These are phyloP conservation scores for Pelargonium citronellum DNA, from an alignment of 441 rosid genomes.

Conservation along the genomic window DNA sequence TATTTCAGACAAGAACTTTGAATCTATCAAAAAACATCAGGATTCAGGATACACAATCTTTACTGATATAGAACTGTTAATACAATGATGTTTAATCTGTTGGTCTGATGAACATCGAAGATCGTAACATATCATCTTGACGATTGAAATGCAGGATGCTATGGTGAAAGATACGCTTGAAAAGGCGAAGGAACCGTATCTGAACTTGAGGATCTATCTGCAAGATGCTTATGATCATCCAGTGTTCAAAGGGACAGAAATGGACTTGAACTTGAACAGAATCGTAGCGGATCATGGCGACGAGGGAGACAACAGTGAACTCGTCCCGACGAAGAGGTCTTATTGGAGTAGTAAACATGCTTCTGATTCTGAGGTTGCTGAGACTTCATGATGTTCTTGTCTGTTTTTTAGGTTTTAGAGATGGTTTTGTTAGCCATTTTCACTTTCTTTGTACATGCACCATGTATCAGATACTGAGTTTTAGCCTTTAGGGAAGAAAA, in stretches of 20 bases:
- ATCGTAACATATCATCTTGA: no score
- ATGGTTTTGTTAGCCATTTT: not conserved
- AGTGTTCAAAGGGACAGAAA: conserved; percentile 43
- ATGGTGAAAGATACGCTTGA: conserved; percentile 91
- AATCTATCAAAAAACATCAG: no score
- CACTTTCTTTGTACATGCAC: no score
- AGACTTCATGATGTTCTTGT: not conserved
- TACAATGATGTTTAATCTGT: no score
- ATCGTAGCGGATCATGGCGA: conserved; percentile 19
- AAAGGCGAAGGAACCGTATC: conserved; percentile 59
- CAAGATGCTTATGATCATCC: conserved; percentile 71
- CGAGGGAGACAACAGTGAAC: conserved; percentile 40
- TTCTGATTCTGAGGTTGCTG: not conserved
- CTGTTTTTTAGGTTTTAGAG: not conserved
- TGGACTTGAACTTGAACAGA: conserved; percentile 32
- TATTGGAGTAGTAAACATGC: not conserved
- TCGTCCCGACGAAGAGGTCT: conserved; percentile 57
- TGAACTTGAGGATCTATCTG: conserved; percentile 65
- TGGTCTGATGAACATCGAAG: no score
- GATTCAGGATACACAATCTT: no score
- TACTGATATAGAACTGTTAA: no score
- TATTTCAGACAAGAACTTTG: no score
- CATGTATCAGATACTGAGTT: no score
- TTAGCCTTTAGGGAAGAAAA: no score
- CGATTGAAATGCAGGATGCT: conserved; percentile 57